Evolutionary conservation across 306 rosid species (phyloP), one percentile per base, ranked within the genome.

Genomic region (Mimosa bimucronata): DNA sequence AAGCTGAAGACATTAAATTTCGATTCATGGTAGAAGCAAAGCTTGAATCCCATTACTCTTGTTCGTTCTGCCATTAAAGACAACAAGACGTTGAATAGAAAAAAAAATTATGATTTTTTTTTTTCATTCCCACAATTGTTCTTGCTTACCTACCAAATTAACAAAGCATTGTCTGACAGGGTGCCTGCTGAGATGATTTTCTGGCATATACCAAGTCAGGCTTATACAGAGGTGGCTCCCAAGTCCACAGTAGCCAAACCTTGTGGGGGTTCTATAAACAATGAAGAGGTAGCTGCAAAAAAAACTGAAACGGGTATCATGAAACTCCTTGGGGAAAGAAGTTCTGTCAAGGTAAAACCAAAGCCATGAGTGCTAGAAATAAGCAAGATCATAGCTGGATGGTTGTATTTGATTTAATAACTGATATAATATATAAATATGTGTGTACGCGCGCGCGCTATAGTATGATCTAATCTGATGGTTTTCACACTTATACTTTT

Each of bases 181-280:
- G 88, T 88, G 42, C 89, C n/a, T n/a, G n/a, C 93, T 1, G 97
- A 94, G 94, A 83, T 94, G 46, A 71, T 90, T 26, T 94, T 94
- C 77, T 94, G 98, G 98, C 98, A 94, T 62, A 89, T 94, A 81
- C 97, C 98, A 62, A 92, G 93, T 84, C 65, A 41, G 70, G 93
- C 93, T 8, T 94, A 86, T 45, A 79, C 85, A 73, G 78, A 61
- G 6, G 97, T 78, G 71, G 97, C 97, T 82, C 97, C 97, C 55
- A 30, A 75, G 26, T 75, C 19, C 18, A 60, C 70, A 29, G 87
- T 91, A 77, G 80, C 69, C 53, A 90, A 89, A 76, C 92, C 97
- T 76, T 94, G 97, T 48, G 85, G 92, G 25, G 98, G 97, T 73
- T 91, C 91, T 34, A 91, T 94, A 50, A 94, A 92, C 88, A 75